Base-by-base conservation (phyloP, 352 stramenopile genomes). In the Phytopythium cucurbitacearum region DNA sequence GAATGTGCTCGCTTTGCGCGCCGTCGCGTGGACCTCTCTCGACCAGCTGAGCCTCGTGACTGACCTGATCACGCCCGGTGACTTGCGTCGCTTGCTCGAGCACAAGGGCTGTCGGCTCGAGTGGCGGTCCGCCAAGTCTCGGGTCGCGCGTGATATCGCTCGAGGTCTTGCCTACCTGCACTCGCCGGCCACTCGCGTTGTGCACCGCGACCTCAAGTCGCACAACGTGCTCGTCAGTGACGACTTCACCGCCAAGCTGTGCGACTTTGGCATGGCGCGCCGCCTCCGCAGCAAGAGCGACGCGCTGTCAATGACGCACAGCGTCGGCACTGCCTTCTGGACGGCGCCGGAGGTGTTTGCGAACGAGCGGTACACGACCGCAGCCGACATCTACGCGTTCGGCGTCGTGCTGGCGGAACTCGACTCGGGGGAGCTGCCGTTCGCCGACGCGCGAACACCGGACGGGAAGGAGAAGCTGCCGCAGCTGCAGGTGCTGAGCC, bases 131-230 rank as follows among this genome's bases (percentile, higher is more conserved):
- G 57, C 68, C 40, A 76, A 76, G 51, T 49, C 50, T 0, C 37
- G 21, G 1, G 60, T 72, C 11, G 63, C 63, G 0, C 37, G 67
- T 4, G 67, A 57, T 15, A 45, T 74, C 6, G 62, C 58, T 0
- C 46, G 53, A 28, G 65, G 58, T 0, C 51, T 74, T n/a, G 40
- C 53, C 35, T 74, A 74, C 34, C 33, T 74, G 42, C 65, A 74
- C 47, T 35, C 16, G 0, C 53, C 32, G 4, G 21, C 38, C 3
- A 40, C 53, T 67, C 39, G 69, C 12, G 61, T 94, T 21, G 65
- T 93, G 7, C 83, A 93, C 48, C 73, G 80, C 34, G 80, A 93
- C 47, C 60, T 93, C 50, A 91, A 93, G 59, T 80, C 69, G 44
- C 77, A 85, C 58, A 91, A 91, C 46, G 70, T 91, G 44, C 65